Percentiles rank a stretch among this genome's conserved stretches.
Conservation (phyloP, 2,329 filamentous ascomycete species). For the Aspergillus vadensis region DNA sequence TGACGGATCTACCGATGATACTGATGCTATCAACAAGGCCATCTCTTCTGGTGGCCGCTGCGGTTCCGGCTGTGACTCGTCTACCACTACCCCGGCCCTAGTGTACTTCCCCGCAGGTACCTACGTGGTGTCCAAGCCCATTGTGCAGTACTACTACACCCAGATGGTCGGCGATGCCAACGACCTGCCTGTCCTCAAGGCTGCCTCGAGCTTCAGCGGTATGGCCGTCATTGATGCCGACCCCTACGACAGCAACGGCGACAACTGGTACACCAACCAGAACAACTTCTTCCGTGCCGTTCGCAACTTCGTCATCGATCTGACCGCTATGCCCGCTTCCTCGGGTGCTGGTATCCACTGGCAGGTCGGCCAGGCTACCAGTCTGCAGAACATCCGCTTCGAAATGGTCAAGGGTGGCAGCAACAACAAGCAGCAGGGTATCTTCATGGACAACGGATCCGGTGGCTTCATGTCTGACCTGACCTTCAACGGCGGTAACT, state of each 20-base stretch:
- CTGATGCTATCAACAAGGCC: slow-evolving; percentile 81
- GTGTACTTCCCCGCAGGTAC: slow-evolving; percentile 91
- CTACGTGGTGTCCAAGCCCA: slow-evolving; percentile 76
- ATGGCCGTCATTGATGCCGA: slow-evolving; percentile 90
- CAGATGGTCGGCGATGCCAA: slow-evolving; percentile 83
- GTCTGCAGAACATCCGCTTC: slow-evolving; percentile 78
- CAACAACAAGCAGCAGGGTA: slow-evolving; percentile 70
- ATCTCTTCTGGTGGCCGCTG: slow-evolving; percentile 79
- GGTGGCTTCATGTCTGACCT: slow-evolving; percentile 84
- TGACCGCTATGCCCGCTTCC: slow-evolving; percentile 64
- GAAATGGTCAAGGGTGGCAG: slow-evolving; percentile 71
- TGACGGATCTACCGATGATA: slow-evolving; percentile 76
- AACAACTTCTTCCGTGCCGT: slow-evolving; percentile 82
- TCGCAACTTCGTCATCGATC: slow-evolving; percentile 78
- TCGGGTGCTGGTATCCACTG: slow-evolving; percentile 75
- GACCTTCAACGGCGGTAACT: slow-evolving; percentile 77
- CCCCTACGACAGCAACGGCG: slow-evolving; percentile 70
- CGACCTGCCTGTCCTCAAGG: slow-evolving; percentile 73
- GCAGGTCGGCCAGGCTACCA: slow-evolving; percentile 83
- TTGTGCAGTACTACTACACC: slow-evolving; percentile 89
- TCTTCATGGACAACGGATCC: slow-evolving; percentile 84
- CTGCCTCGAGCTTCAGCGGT: slow-evolving; percentile 69
- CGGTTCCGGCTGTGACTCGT: slow-evolving; percentile 77
- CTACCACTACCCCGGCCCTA: slow-evolving; percentile 78
- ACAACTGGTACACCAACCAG: slow-evolving; percentile 78